Conservation (phyloP, 768 basidiomycete genomes). For the Leucocoprinus leucothites region DNA sequence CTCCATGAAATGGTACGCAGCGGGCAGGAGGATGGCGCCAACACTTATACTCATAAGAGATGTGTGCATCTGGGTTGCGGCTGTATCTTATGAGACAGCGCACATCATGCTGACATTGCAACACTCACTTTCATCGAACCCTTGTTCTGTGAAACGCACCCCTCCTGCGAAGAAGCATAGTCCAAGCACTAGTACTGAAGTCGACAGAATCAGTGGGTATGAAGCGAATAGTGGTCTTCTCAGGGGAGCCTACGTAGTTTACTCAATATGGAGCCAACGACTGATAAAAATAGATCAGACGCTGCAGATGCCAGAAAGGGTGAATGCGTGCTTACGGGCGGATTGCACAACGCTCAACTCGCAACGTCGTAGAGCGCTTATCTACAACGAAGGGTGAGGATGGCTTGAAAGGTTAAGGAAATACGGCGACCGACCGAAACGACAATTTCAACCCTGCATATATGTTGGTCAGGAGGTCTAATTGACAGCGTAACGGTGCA, state of each 20-base stretch:
- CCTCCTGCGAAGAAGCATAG: constrained; percentile 87
- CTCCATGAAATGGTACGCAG: constrained; percentile 68
- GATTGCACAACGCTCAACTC: constrained; percentile 81
- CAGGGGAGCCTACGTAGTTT: constrained; percentile 51
- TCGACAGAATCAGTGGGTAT: not conserved
- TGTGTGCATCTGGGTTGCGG: constrained; percentile 70
- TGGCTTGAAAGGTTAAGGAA: not conserved
- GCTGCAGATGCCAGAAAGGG: not conserved
- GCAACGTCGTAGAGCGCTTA: constrained; percentile 80
- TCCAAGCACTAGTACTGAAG: constrained; percentile 75
- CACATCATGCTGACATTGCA: not conserved
- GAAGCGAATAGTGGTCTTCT: not conserved
- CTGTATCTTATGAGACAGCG: constrained; percentile 27
- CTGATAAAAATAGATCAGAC: constrained; percentile 31
- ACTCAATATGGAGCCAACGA: constrained; percentile 80
- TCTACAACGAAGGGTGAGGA: constrained; percentile 32
- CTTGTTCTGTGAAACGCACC: constrained; percentile 72
- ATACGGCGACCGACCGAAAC: constrained; percentile 54
- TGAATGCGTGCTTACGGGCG: constrained; percentile 47
- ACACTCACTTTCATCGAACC: constrained; percentile 63
- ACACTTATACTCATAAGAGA: constrained; percentile 75
- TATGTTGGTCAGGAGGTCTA: not conserved
- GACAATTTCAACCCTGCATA: constrained; percentile 55
- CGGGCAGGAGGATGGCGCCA: constrained; percentile 73
- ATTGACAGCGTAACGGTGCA: constrained; percentile 11